Evolutionary conservation across 78 protist species (phyloP).

Genomic region (Pigoraptor vietnamica): DNA sequence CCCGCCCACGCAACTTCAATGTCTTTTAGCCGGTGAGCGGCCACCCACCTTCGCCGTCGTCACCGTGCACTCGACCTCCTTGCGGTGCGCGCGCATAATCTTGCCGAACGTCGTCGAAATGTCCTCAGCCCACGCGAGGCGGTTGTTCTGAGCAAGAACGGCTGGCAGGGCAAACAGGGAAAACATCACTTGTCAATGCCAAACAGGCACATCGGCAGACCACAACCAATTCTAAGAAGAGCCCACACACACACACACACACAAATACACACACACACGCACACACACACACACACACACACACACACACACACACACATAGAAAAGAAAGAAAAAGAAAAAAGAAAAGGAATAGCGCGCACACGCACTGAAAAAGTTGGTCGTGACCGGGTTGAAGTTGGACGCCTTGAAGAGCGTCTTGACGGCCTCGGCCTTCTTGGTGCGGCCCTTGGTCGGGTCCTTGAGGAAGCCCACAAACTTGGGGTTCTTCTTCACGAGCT

Average conservation of each 20-base stretch:
- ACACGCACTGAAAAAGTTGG: neutral
- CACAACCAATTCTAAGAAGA: too few relatives aligned
- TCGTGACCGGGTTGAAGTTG: neutral
- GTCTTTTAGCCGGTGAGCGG: too few relatives aligned
- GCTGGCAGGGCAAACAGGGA: neutral
- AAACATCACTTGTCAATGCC: too few relatives aligned
- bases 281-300: too few relatives aligned
- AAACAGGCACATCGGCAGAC: too few relatives aligned
- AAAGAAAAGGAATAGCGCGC: neutral
- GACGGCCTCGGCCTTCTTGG: neutral
- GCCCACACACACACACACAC: too few relatives aligned
- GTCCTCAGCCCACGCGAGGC: neutral
- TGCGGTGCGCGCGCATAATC: neutral
- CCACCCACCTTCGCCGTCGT: neutral
- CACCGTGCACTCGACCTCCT: neutral
- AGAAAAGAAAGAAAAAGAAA: neutral
- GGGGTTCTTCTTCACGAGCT: neutral
- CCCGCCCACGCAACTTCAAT: too few relatives aligned
- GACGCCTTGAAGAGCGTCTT: neutral
- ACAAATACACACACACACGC: too few relatives aligned
- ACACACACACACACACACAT: too few relatives aligned
- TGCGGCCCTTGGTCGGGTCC: neutral
- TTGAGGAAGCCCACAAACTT: neutral
- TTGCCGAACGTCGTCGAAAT: neutral
- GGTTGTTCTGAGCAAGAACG: neutral